Percentiles rank a stretch among this genome's conserved stretches.
Evolutionary conservation across 495 filamentous ascomycete species (phyloP).

Genomic region (Xylaria grammica): DNA sequence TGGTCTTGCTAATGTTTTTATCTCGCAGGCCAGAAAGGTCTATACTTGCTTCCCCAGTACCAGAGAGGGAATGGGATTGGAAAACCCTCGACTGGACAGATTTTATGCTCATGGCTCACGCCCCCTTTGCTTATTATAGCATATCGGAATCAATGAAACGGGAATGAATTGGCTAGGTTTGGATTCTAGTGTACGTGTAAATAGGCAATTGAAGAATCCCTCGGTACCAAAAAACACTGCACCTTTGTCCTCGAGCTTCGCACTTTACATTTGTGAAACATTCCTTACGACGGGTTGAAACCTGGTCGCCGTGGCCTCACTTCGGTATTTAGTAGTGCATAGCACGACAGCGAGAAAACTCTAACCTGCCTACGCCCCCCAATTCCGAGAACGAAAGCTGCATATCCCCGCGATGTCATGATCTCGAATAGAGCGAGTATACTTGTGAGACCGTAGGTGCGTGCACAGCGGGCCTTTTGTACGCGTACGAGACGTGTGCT

Average conservation of each 20-base stretch:
- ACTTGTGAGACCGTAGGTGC: too few species aligned
- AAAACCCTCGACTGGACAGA: constrained; percentile 18
- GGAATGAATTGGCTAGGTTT: constrained; percentile 14
- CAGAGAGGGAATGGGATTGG: constrained; percentile 12
- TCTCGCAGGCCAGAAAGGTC: not conserved
- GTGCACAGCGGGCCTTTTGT: too few species aligned
- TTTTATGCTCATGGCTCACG: constrained; percentile 24
- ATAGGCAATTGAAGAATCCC: constrained; percentile 11
- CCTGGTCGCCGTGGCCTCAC: not conserved
- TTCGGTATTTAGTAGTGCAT: too few species aligned
- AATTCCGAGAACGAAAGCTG: too few species aligned
- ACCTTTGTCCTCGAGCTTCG: not conserved
- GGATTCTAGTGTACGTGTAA: constrained; percentile 15
- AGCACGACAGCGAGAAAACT: too few species aligned
- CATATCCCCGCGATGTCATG: too few species aligned
- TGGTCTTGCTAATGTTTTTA: constrained; percentile 14
- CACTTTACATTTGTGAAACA: not conserved
- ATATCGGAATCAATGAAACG: not conserved
- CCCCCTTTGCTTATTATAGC: constrained; percentile 16
- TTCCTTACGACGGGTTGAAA: not conserved
- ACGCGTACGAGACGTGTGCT: too few species aligned
- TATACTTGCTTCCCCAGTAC: not conserved
- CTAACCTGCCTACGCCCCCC: too few species aligned
- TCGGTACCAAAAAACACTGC: not conserved
- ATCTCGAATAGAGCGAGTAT: too few species aligned